phyloP scores from a whole-genome alignment of 2,329 filamentous ascomycete species.

The Alternaria consortialis region DNA sequence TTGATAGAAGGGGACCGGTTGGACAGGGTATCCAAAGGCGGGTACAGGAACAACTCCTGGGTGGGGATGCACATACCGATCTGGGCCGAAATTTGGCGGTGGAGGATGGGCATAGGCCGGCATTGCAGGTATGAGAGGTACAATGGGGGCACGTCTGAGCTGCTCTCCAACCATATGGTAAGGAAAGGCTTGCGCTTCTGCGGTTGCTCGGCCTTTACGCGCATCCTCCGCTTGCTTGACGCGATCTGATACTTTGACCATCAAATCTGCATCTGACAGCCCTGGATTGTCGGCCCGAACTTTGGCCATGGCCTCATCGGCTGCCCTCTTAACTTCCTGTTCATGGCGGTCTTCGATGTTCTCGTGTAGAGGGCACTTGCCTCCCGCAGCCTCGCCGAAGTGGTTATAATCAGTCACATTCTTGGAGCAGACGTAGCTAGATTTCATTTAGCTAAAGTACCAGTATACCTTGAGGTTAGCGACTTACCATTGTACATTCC shows the following conservation, averaged over 20 bases:
- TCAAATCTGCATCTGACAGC: conserved; percentile 65
- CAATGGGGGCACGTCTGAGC: conserved; percentile 16
- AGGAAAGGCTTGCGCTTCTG: conserved; percentile 26
- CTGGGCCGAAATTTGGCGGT: neutral
- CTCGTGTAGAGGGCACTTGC: conserved; percentile 75
- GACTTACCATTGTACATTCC: conserved; percentile 63
- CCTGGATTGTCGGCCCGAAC: conserved; percentile 68
- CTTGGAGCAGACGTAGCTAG: conserved; percentile 76
- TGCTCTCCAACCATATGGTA: conserved; percentile 33
- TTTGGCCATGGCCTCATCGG: conserved; percentile 65
- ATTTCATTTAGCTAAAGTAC: conserved; percentile 7
- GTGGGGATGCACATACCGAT: conserved; percentile 25
- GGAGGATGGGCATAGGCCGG: conserved; percentile 1
- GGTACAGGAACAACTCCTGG: neutral
- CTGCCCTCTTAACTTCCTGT: conserved; percentile 69
- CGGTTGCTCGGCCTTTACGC: conserved; percentile 30
- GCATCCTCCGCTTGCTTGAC: conserved; percentile 52
- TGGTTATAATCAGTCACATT: conserved; percentile 71
- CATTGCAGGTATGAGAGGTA: neutral
- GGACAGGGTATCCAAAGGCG: neutral
- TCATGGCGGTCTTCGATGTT: conserved; percentile 67
- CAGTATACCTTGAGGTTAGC: too few relatives aligned
- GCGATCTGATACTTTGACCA: conserved; percentile 65
- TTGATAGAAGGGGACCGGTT: conserved; percentile 7
- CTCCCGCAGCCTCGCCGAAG: conserved; percentile 64